Base-by-base conservation (phyloP, 1,284 basidiomycete genomes). In the Ceratobasidium sp. region DNA sequence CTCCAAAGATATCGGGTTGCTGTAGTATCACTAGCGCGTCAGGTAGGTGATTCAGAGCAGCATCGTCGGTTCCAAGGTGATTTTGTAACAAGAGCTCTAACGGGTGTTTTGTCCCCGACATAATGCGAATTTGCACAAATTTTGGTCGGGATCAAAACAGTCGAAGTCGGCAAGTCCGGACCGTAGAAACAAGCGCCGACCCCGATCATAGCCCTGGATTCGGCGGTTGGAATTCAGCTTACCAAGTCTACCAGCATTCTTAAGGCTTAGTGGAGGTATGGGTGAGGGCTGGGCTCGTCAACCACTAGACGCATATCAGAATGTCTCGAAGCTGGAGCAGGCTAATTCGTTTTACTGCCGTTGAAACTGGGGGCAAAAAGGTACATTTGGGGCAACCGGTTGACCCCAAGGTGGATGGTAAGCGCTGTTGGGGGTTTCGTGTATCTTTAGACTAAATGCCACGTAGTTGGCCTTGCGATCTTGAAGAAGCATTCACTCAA, bases 311-410 rank as follows among this genome's bases (percentile, higher is more conserved):
- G n/a, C n/a, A n/a, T n/a, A n/a, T n/a, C 17, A 20, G 15, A 38
- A 52, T 71, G 71, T 32, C 64, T 32, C 62, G 45, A 32, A 42
- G 58, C 49, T 93, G 91, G 91, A 86, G 86, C 29, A 87, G 92
- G 49, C 84, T 93, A 69, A 91, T 94, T 73, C 90, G 92, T 69
- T 94, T 94, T 77, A 82, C 91, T 20, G 91, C 92, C 13, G 80
- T 79, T n/a, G 92, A 92, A 79, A 92, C 90, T 0, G 81, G 83
- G 6, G 62, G 62, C 38, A 65, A 53, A 22, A 80, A 84, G 69
- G 84, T 92, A 12, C 90, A 92, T 74, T 83, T 92, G 71, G 92
- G 93, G 45, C 84, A 93, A 77, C 92, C 92, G 0, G 81, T 91
- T 22, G 87, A 93, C 72, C 70, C 85, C 0, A 80, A 79, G 34